A percentile compares a stretch with the other conserved stretches of the same genome.
Conservation (phyloP, 345 rosid species). For the Salix purpurea region DNA sequence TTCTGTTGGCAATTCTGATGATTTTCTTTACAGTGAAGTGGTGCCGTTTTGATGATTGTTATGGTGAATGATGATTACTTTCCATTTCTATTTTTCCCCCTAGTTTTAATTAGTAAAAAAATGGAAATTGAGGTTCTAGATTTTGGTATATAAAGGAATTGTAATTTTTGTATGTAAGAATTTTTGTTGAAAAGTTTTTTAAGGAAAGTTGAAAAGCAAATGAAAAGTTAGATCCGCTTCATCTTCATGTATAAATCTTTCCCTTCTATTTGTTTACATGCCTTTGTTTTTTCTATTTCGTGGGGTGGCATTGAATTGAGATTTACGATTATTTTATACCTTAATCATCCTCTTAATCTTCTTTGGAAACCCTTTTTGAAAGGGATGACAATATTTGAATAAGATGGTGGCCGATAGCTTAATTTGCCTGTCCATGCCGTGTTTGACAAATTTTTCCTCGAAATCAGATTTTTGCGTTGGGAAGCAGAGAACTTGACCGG, state of each 20-base stretch:
- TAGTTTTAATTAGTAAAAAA: background rate
- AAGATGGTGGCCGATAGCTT: background rate
- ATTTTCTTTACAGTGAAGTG: slow-evolving; percentile 63
- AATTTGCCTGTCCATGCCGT: background rate
- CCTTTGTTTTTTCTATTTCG: background rate
- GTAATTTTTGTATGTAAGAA: slow-evolving; percentile 41
- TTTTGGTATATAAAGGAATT: slow-evolving; percentile 30
- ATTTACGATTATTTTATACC: background rate
- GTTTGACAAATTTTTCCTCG: background rate
- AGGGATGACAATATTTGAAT: background rate
- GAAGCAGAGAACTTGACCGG: background rate
- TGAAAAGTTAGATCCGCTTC: background rate
- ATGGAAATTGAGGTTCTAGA: slow-evolving; percentile 17
- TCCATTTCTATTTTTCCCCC: background rate
- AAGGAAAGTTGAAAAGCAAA: slow-evolving; percentile 14
- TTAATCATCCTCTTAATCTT: background rate
- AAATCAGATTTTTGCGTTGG: background rate
- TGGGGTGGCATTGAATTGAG: background rate
- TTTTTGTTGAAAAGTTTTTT: slow-evolving; percentile 11
- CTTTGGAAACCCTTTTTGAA: background rate
- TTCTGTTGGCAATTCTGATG: slow-evolving; percentile 53
- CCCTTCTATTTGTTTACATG: no score
- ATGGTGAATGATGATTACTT: background rate
- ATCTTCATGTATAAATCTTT: background rate
- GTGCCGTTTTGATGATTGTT: slow-evolving; percentile 50